A percentile compares a stretch with the other conserved stretches of the same genome.
Conservation (phyloP, 306 rosid genomes). For the Oxytropis ochrocephala region DNA sequence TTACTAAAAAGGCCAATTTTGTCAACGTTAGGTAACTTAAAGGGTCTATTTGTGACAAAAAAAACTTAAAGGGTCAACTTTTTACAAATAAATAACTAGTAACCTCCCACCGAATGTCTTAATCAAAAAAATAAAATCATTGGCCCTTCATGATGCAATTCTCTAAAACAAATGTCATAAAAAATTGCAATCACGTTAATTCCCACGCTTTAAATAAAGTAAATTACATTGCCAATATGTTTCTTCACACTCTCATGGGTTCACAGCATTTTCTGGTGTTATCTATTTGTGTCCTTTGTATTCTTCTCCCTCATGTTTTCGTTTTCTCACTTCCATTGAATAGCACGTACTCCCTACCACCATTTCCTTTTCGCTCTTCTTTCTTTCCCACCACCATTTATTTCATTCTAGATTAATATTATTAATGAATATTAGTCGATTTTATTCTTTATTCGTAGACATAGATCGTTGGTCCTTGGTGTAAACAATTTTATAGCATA, state of each 20-base stretch:
- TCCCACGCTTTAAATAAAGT: not conserved
- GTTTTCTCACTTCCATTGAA: constrained; percentile 38
- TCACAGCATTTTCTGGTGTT: not conserved
- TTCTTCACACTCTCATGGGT: not conserved
- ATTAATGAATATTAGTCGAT: no score
- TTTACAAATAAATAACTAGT: no score
- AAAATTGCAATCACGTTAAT: not conserved
- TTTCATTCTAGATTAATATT: no score
- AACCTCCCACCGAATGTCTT: no score
- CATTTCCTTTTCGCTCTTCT: not conserved
- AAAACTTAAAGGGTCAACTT: no score
- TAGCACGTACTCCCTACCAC: constrained; percentile 22
- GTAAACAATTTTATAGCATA: constrained; percentile 39
- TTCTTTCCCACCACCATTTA: not conserved
- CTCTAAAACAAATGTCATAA: not conserved
- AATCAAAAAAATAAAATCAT: no score
- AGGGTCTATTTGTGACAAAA: no score
- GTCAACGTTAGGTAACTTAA: no score
- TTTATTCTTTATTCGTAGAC: constrained; percentile 21
- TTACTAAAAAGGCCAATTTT: no score
- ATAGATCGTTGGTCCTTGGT: constrained; percentile 36
- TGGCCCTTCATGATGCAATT: not conserved
- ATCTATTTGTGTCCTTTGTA: constrained; percentile 33
- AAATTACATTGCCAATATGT: not conserved
- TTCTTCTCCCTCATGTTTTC: constrained; percentile 29